Conservation (phyloP, 2,329 filamentous ascomycete species). For the Neophaeococcomyces mojaviensis region DNA sequence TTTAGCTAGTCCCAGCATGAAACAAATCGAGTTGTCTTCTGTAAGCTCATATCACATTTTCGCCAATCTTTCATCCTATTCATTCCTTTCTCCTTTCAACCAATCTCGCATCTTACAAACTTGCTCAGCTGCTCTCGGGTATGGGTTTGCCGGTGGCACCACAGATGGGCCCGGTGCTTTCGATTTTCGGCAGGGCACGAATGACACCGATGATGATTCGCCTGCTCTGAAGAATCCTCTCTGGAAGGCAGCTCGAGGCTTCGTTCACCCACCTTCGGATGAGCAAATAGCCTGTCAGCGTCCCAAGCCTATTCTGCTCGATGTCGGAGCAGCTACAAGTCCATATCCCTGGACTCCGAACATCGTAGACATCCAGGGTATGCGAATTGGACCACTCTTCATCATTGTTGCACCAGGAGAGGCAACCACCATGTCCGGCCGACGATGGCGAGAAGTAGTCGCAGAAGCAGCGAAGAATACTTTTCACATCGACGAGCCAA, state of each 20-base stretch:
- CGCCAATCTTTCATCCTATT: conserved; percentile 69
- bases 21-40: conserved; percentile 49
- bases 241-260: conserved; percentile 67
- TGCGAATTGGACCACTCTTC: conserved; percentile 76
- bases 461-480: conserved; percentile 46
- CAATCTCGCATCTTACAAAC: conserved; percentile 55
- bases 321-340: conserved; percentile 69
- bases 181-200: conserved; percentile 71
- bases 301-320: conserved; percentile 77
- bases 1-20: conserved; percentile 48
- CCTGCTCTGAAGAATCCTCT: conserved; percentile 64
- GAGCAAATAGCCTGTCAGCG: conserved; percentile 69
- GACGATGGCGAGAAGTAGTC: conserved; percentile 73
- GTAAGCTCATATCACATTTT: conserved; percentile 83
- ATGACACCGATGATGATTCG: conserved; percentile 54
- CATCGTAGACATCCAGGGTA: conserved; percentile 77
- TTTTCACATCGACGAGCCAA: conserved; percentile 46
- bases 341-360: conserved; percentile 90
- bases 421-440: conserved; percentile 84
- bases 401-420: conserved; percentile 82
- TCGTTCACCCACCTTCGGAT: conserved; percentile 62
- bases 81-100: conserved; percentile 63
- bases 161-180: conserved; percentile 86
- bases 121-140: conserved; percentile 81
- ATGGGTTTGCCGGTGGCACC: conserved; percentile 87